phyloP scores from a whole-genome alignment of 2,329 filamentous ascomycete genomes.

The Fusarium aywerte region DNA sequence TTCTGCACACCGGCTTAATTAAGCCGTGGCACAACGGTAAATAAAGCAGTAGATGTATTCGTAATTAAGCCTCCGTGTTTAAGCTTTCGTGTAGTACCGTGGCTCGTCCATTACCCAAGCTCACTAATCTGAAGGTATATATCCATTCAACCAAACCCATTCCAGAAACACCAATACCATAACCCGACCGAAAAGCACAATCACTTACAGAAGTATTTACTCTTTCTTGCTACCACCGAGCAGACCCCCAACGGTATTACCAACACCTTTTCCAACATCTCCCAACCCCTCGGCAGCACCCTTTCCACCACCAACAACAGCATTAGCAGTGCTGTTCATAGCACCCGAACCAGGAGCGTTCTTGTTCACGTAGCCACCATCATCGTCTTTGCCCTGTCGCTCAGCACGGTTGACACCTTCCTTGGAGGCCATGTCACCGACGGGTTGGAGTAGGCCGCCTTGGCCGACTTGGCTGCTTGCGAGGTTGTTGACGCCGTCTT shows the following conservation, averaged over 20 bases:
- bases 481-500: conserved; percentile 73
- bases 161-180: conserved; percentile 12
- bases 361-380: conserved; percentile 59
- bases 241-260: conserved; percentile 49
- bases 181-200: not conserved
- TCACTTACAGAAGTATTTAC: not conserved
- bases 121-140: conserved; percentile 2
- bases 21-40: not conserved
- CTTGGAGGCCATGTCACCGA: conserved; percentile 70
- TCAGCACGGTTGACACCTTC: conserved; percentile 75
- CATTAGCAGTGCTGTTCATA: conserved; percentile 43
- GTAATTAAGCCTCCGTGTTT: conserved; percentile 17
- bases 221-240: conserved; percentile 51
- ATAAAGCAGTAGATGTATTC: not conserved
- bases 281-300: conserved; percentile 48
- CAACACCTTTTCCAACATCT: conserved; percentile 27
- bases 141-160: conserved; percentile 2
- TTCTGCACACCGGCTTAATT: not conserved
- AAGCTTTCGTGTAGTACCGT: conserved; percentile 4
- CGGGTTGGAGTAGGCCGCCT: conserved; percentile 72
- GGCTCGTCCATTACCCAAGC: not conserved
- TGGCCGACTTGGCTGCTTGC: conserved; percentile 73
- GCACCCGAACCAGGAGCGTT: conserved; percentile 47
- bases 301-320: conserved; percentile 49
- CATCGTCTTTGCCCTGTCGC: conserved; percentile 70